Conservation (phyloP, 2,329 filamentous ascomycete species). For the Monilinia fructicola region DNA sequence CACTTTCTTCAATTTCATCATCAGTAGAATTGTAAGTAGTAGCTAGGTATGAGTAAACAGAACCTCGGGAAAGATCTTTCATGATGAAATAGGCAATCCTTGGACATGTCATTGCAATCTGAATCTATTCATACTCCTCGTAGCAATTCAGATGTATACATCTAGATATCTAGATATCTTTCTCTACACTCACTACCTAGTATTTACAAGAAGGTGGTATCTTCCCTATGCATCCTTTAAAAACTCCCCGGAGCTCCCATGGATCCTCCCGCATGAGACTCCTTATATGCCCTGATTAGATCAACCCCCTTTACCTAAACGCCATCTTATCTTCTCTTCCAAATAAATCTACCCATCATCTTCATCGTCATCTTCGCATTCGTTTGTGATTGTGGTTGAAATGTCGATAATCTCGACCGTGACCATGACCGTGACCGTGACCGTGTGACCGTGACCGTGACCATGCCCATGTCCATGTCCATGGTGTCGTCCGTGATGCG, state of each 20-base stretch:
- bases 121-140: neutral
- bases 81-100: neutral
- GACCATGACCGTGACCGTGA: conserved; percentile 18
- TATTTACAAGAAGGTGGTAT: neutral
- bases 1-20: too few relatives aligned
- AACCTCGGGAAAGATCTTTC: too few relatives aligned
- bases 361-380: conserved; percentile 24
- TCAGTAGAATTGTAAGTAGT: too few relatives aligned
- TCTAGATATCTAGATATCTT: neutral
- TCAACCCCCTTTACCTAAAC: conserved; percentile 1
- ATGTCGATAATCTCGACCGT: conserved; percentile 26
- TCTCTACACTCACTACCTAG: neutral
- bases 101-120: neutral
- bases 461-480: conserved; percentile 22
- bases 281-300: neutral
- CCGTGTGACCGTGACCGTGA: conserved; percentile 20
- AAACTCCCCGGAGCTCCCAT: neutral
- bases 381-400: conserved; percentile 28
- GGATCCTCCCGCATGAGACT: neutral
- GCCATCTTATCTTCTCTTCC: neutral
- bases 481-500: conserved; percentile 25
- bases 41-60: neutral
- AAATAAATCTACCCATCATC: neutral
- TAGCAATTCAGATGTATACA: neutral
- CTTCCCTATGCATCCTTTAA: neutral